Evolutionary conservation across 2,329 filamentous ascomycete genomes (phyloP).

Genomic region (Sporothrix pseudoabietina): DNA sequence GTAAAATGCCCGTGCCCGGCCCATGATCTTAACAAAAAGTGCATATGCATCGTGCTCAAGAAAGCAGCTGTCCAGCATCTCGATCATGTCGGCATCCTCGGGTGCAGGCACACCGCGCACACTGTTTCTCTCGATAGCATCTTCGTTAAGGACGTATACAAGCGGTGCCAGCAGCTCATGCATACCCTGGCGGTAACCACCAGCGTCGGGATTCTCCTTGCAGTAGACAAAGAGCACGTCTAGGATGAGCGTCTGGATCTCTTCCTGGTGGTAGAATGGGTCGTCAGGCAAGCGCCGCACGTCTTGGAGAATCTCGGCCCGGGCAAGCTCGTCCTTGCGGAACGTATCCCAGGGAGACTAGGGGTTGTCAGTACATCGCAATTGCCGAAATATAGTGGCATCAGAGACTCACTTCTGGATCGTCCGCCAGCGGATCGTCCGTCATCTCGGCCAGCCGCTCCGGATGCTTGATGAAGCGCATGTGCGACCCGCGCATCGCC

Average conservation of each 20-base stretch:
- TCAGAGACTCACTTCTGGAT: conserved; percentile 53
- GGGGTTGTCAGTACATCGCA: conserved; percentile 32
- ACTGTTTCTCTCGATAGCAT: conserved; percentile 60
- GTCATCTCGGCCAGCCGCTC: conserved; percentile 71
- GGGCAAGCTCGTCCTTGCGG: conserved; percentile 78
- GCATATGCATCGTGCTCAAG: conserved; percentile 91
- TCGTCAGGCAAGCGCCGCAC: conserved; percentile 93
- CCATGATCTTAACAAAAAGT: conserved; percentile 85
- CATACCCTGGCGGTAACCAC: conserved; percentile 97
- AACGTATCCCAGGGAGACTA: conserved; percentile 91
- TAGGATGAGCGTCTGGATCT: conserved; percentile 77
- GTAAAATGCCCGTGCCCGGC: conserved; percentile 82
- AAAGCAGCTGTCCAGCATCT: conserved; percentile 70
- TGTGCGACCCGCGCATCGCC: conserved; percentile 70
- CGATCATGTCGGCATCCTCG: conserved; percentile 59
- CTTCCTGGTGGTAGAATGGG: conserved; percentile 79
- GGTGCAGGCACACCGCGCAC: conserved; percentile 38
- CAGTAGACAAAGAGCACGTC: conserved; percentile 94
- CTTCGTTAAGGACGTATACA: conserved; percentile 78
- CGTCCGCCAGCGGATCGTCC: conserved; percentile 83
- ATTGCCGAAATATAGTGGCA: neutral
- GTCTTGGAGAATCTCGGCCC: conserved; percentile 90
- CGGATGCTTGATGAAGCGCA: conserved; percentile 81
- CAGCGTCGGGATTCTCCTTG: conserved; percentile 83
- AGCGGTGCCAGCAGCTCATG: conserved; percentile 92